Conservation (phyloP, 768 basidiomycete genomes). For the Boletus vermiculosoides region DNA sequence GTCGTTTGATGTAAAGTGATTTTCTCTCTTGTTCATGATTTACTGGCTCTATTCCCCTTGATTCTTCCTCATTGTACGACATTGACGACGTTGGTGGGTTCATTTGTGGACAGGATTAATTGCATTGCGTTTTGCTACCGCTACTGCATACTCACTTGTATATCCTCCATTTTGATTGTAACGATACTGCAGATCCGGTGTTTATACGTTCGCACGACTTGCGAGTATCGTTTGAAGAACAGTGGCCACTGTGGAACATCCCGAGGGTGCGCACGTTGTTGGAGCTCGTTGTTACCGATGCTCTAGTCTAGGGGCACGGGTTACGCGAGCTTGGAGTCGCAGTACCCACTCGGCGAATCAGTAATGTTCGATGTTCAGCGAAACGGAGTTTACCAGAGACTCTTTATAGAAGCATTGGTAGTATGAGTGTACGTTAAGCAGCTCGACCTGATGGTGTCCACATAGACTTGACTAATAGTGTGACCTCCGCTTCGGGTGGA, state of each 20-base stretch:
- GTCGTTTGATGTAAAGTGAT: conserved; percentile 6
- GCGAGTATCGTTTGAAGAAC: conserved; percentile 13
- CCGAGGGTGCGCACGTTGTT: background rate
- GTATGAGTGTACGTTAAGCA: background rate
- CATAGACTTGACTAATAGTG: background rate
- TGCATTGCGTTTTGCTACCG: conserved; percentile 8
- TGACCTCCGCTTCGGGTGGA: background rate
- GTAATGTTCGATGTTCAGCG: background rate
- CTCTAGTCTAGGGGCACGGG: background rate
- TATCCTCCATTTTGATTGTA: conserved; percentile 27
- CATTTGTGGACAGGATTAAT: conserved; percentile 8
- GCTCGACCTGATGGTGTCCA: background rate
- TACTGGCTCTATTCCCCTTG: background rate
- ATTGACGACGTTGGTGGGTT: conserved; percentile 17
- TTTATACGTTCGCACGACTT: background rate
- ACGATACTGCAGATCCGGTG: background rate
- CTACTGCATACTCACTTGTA: conserved; percentile 24
- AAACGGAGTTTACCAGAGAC: background rate
- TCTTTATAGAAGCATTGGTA: conserved; percentile 2
- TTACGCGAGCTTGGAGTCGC: background rate
- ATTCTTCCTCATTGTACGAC: conserved; percentile 14
- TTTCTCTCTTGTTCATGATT: conserved; percentile 21
- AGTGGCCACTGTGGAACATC: background rate
- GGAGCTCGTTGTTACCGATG: background rate
- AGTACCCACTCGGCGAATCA: conserved; percentile 8